These are phyloP conservation scores for Termitomyces titanicus DNA, from an alignment of 768 basidiomycete species.

Conservation along the genomic window DNA sequence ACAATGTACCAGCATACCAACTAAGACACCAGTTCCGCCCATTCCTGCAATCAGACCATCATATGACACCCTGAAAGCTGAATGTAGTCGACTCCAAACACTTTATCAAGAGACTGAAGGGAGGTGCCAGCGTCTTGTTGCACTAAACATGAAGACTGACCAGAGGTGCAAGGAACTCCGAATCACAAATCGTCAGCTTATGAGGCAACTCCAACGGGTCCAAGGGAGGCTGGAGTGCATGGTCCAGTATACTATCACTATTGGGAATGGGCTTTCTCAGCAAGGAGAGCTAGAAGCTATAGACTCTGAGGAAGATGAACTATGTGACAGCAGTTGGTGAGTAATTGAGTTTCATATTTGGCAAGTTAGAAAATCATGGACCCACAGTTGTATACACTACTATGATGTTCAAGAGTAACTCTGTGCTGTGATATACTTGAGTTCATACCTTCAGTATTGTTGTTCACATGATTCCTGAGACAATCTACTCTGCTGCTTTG, in stretches of 20 bases:
- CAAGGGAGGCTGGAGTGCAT: not conserved
- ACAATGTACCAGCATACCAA: not conserved
- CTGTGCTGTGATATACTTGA: too few species aligned
- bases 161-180: not conserved
- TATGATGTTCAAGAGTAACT: too few species aligned
- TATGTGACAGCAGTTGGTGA: too few species aligned
- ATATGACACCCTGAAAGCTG: not conserved
- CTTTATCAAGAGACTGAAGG: not conserved
- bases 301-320: not conserved
- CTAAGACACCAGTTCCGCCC: not conserved
- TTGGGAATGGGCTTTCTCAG: not conserved
- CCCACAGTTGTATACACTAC: not conserved
- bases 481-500: too few species aligned
- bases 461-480: too few species aligned
- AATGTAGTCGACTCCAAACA: not conserved
- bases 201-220: not conserved
- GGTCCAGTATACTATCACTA: not conserved
- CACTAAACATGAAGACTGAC: not conserved
- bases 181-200: not conserved
- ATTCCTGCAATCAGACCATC: too few species aligned
- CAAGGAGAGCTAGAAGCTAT: not conserved
- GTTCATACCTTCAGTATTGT: too few species aligned
- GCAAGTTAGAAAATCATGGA: too few species aligned
- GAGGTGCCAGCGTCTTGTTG: not conserved
- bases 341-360: too few species aligned